Conservation (phyloP, 345 rosid species). For the Hibiscus mutabilis region DNA sequence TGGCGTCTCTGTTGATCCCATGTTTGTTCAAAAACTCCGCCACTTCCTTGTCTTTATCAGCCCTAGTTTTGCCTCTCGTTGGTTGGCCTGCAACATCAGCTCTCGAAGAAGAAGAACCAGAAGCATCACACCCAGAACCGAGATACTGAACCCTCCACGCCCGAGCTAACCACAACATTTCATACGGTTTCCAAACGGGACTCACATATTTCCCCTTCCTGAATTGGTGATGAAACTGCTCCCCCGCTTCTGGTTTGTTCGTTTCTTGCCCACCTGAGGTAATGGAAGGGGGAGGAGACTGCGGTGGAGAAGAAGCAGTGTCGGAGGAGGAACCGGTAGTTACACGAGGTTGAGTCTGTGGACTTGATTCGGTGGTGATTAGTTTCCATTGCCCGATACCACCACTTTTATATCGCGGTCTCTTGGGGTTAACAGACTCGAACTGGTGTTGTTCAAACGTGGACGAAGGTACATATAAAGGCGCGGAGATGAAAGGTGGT, state of each 20-base stretch:
- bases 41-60: constrained; percentile 93
- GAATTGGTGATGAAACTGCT: constrained; percentile 51
- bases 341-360: constrained; percentile 25
- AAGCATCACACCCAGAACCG: constrained; percentile 23
- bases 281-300: constrained; percentile 32
- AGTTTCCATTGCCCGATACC: constrained; percentile 60
- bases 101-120: too few relatives aligned
- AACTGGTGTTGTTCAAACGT: constrained; percentile 36
- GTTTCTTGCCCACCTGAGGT: constrained; percentile 23
- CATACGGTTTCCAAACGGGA: constrained; percentile 98
- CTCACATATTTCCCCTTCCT: constrained; percentile 94
- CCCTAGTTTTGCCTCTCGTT: constrained; percentile 77
- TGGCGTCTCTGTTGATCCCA: constrained; percentile 78
- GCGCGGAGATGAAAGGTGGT: too few relatives aligned
- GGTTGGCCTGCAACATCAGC: constrained; percentile 19
- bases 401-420: constrained; percentile 49
- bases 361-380: constrained; percentile 32
- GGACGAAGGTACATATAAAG: constrained; percentile 19
- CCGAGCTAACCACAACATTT: constrained; percentile 93
- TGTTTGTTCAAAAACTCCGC: constrained; percentile 77
- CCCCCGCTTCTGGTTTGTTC: constrained; percentile 33
- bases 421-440: constrained; percentile 50
- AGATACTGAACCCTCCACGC: constrained; percentile 88
- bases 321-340: constrained; percentile 61
- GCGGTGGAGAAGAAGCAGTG: constrained; percentile 71